Conservation (phyloP, 2,329 filamentous ascomycete species). For the Arthrobotrys conoides region DNA sequence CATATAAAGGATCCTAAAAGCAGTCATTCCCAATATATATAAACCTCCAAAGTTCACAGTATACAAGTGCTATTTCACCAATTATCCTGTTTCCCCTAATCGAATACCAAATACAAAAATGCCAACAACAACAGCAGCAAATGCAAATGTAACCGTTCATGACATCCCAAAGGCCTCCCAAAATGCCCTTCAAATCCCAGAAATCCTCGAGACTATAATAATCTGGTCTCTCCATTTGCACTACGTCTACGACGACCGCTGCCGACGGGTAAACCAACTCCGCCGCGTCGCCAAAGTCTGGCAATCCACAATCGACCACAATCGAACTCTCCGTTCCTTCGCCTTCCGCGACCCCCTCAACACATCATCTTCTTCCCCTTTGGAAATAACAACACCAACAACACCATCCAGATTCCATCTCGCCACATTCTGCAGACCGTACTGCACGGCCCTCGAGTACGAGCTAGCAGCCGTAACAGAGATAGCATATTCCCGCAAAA, state of each 20-base stretch:
- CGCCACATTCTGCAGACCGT: conserved; percentile 10
- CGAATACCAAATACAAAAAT: too few species aligned
- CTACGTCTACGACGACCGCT: conserved; percentile 12
- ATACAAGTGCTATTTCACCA: too few species aligned
- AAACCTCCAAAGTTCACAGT: neutral
- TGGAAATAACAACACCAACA: neutral
- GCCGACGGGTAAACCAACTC: conserved; percentile 8
- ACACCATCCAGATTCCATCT: too few species aligned
- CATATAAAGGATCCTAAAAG: neutral
- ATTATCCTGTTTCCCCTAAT: too few species aligned
- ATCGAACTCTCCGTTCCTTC: neutral
- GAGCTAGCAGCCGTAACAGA: neutral
- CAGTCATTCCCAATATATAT: too few species aligned
- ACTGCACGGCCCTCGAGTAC: neutral
- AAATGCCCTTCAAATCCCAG: neutral
- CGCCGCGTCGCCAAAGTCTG: conserved; percentile 15
- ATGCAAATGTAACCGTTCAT: too few species aligned
- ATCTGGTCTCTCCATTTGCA: conserved; percentile 6
- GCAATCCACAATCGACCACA: neutral
- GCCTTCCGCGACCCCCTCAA: conserved; percentile 21
- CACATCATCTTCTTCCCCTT: neutral
- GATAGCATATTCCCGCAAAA: neutral
- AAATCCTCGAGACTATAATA: conserved; percentile 8
- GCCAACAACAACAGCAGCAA: too few species aligned
- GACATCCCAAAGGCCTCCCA: neutral